phyloP scores from a whole-genome alignment of 768 basidiomycete species.

The Tricholoma hemisulphureum region DNA sequence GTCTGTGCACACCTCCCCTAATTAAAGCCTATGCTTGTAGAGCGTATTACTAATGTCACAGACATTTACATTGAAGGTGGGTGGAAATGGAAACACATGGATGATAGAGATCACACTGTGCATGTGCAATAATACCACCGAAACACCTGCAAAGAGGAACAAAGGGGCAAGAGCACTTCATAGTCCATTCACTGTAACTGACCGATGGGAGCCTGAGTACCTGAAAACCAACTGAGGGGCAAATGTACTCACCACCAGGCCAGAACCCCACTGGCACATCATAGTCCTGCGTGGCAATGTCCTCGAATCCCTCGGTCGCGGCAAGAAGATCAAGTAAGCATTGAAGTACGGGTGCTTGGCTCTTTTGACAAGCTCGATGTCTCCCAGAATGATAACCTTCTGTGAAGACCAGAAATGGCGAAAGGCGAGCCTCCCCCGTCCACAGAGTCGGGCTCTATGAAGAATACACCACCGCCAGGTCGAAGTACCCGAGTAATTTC shows the following conservation, averaged over 20 bases:
- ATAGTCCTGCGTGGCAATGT: constrained; percentile 52
- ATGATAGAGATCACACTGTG: constrained; percentile 65
- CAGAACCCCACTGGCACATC: constrained; percentile 69
- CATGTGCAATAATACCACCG: constrained; percentile 57
- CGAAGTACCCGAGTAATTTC: constrained; percentile 64
- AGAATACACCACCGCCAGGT: constrained; percentile 66
- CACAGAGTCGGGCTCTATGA: constrained; percentile 60
- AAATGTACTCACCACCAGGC: constrained; percentile 49
- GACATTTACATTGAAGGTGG: constrained; percentile 45
- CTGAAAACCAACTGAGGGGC: constrained; percentile 7
- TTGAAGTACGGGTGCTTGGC: constrained; percentile 52
- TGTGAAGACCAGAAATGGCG: constrained; percentile 38
- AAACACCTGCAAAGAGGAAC: constrained; percentile 51
- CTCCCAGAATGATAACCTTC: constrained; percentile 67
- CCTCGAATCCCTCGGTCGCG: constrained; percentile 52
- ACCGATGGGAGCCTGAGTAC: constrained; percentile 41
- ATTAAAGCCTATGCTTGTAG: no score
- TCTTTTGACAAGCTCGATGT: constrained; percentile 53
- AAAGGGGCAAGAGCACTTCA: constrained; percentile 65
- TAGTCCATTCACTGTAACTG: constrained; percentile 75
- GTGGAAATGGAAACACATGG: constrained; percentile 50
- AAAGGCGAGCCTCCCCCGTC: constrained; percentile 37
- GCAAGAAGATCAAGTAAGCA: constrained; percentile 51
- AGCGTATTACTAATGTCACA: constrained; percentile 1
- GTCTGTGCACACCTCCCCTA: no score